Evolutionary conservation across 2,329 filamentous ascomycete species (phyloP).

Genomic region (Pezicula rhizophila): DNA sequence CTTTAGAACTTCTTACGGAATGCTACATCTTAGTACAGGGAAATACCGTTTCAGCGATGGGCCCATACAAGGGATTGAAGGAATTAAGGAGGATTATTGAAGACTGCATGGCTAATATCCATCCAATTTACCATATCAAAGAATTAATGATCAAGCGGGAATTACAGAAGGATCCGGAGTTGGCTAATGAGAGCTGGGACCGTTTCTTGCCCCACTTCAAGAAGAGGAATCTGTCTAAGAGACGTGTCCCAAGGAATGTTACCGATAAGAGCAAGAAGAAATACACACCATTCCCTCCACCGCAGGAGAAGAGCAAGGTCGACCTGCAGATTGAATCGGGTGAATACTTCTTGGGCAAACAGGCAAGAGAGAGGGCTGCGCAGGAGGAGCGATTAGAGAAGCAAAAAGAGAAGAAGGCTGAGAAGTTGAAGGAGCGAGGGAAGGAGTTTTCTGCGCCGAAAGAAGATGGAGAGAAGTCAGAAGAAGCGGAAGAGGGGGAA

Average conservation of each 20-base stretch:
- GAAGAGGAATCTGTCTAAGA: slow-evolving; percentile 81
- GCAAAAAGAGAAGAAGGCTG: slow-evolving; percentile 80
- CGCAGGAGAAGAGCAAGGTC: slow-evolving; percentile 98
- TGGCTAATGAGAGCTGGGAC: slow-evolving; percentile 89
- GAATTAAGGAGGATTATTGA: slow-evolving; percentile 84
- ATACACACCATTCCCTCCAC: slow-evolving; percentile 95
- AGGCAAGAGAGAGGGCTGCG: slow-evolving; percentile 78
- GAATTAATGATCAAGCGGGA: slow-evolving; percentile 92
- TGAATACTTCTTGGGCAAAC: slow-evolving; percentile 92
- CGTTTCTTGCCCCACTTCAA: slow-evolving; percentile 96
- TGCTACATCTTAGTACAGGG: slow-evolving; percentile 95
- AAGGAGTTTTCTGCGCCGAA: slow-evolving; percentile 83
- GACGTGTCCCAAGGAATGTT: slow-evolving; percentile 75
- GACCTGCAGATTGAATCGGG: slow-evolving; percentile 96
- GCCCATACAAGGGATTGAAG: slow-evolving; percentile 86
- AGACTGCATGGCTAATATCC: slow-evolving; percentile 95
- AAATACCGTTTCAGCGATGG: slow-evolving; percentile 91
- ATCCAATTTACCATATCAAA: slow-evolving; percentile 88
- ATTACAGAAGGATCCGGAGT: slow-evolving; percentile 79
- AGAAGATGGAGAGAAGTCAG: slow-evolving; percentile 54
- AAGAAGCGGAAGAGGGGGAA: slow-evolving; percentile 32
- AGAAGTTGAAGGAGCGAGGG: slow-evolving; percentile 79
- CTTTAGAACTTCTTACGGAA: slow-evolving; percentile 82
- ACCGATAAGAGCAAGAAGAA: slow-evolving; percentile 89
- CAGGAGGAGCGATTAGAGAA: slow-evolving; percentile 77